These are phyloP conservation scores for Fagopyrum homotropicum DNA, from an alignment of 148 eudicot species.

Conservation along the genomic window DNA sequence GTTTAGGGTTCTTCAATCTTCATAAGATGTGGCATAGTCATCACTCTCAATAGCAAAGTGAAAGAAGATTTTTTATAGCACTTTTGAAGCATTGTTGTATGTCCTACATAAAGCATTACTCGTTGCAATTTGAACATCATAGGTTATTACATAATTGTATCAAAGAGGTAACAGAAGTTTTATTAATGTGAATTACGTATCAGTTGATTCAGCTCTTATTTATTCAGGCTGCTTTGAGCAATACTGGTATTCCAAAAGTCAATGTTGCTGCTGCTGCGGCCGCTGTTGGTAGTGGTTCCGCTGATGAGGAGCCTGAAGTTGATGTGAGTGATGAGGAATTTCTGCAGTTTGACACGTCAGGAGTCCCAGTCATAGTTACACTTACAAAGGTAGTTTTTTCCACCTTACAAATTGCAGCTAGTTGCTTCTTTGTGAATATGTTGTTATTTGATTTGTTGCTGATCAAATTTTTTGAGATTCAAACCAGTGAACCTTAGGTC, in stretches of 20 bases:
- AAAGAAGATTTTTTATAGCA: neutral
- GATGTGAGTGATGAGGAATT: conserved; percentile 94
- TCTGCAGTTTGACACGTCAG: conserved; percentile 74
- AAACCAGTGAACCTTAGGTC: too few relatives aligned
- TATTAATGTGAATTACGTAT: neutral
- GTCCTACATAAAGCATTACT: neutral
- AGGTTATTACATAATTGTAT: neutral
- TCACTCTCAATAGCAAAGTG: neutral
- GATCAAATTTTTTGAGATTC: neutral
- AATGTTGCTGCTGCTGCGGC: conserved; percentile 54
- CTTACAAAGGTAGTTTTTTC: conserved; percentile 59
- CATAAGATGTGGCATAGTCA: neutral
- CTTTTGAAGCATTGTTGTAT: neutral
- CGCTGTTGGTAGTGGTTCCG: conserved; percentile 19
- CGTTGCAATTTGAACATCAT: neutral
- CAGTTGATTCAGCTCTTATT: neutral
- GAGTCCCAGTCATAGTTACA: conserved; percentile 75
- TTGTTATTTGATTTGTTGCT: neutral
- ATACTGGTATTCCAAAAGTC: conserved; percentile 79
- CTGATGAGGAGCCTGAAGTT: conserved; percentile 77
- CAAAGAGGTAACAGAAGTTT: neutral
- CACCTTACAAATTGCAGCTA: neutral
- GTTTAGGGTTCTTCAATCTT: neutral
- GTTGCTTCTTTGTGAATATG: neutral
- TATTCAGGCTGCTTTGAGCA: conserved; percentile 76